Conservation (phyloP, 495 filamentous ascomycete species). For the Lichenothelia convexa region DNA sequence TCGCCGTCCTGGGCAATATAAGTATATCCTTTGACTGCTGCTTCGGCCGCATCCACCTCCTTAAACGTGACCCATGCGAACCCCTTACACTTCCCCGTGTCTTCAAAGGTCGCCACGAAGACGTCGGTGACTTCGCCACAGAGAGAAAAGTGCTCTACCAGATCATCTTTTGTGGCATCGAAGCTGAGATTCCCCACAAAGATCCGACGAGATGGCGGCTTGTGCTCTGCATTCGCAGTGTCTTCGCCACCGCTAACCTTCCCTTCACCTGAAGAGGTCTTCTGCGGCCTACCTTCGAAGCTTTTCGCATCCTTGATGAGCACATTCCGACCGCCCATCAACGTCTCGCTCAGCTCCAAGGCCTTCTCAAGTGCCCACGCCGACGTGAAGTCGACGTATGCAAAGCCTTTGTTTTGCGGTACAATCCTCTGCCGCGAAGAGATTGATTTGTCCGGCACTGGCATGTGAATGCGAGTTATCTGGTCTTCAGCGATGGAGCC, state of each 20-base stretch:
- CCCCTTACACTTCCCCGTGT: constrained; percentile 93
- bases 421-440: constrained; percentile 27
- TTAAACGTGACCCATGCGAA: constrained; percentile 90
- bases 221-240: constrained; percentile 17
- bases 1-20: constrained; percentile 35
- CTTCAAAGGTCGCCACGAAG: constrained; percentile 87
- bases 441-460: constrained; percentile 19
- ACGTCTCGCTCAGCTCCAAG: constrained; percentile 60
- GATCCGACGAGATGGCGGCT: constrained; percentile 54
- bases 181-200: constrained; percentile 90
- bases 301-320: constrained; percentile 82
- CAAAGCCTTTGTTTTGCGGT: constrained; percentile 69
- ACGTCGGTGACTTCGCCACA: constrained; percentile 66
- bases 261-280: constrained; percentile 17
- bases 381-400: constrained; percentile 82
- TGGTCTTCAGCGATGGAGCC: constrained; percentile 43
- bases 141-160: constrained; percentile 59
- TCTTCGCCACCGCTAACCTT: constrained; percentile 21
- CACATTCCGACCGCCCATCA: constrained; percentile 54
- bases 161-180: constrained; percentile 59
- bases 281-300: constrained; percentile 60
- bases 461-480: constrained; percentile 75
- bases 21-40: constrained; percentile 68
- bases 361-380: constrained; percentile 48
- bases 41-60: constrained; percentile 50